Evolutionary conservation across 768 basidiomycete species (phyloP).

Genomic region (Tubosaeta brunneosetosa): DNA sequence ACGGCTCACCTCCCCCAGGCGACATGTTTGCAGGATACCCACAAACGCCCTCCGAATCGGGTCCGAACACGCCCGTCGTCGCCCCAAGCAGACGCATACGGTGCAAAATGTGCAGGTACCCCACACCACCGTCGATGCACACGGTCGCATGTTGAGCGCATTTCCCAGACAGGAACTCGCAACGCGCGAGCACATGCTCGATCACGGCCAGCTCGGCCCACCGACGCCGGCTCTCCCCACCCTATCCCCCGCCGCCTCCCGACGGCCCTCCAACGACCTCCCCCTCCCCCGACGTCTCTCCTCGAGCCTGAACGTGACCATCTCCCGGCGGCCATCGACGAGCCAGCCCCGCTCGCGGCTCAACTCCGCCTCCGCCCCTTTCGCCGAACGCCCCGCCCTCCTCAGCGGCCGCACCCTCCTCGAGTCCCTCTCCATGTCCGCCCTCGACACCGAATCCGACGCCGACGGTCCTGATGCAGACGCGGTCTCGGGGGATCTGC

Average conservation of each 20-base stretch:
- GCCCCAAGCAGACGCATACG: conserved; percentile 64
- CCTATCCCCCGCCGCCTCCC: conserved; percentile 45
- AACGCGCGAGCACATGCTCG: conserved; percentile 88
- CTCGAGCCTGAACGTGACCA: conserved; percentile 25
- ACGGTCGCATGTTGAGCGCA: not conserved
- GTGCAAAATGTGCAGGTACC: conserved; percentile 86
- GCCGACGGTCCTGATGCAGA: conserved; percentile 9
- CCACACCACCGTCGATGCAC: not conserved
- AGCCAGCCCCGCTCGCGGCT: conserved; percentile 23
- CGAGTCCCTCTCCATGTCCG: conserved; percentile 48
- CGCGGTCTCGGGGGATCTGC: conserved; percentile 9
- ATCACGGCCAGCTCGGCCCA: conserved; percentile 76
- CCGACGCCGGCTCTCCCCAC: conserved; percentile 50
- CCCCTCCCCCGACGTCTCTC: conserved; percentile 21
- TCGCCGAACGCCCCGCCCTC: conserved; percentile 18
- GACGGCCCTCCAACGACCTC: conserved; percentile 34
- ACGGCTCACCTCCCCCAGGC: conserved; percentile 57
- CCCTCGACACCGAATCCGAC: conserved; percentile 37
- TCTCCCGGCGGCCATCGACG: conserved; percentile 26
- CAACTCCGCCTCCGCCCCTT: conserved; percentile 16
- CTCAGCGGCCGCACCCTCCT: conserved; percentile 32
- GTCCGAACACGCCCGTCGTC: conserved; percentile 53
- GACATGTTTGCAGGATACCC: conserved; percentile 79
- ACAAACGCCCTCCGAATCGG: conserved; percentile 56
- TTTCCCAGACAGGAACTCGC: conserved; percentile 67